Conservation (phyloP, 805 yeast genomes). For the Yarrowia bubula region DNA sequence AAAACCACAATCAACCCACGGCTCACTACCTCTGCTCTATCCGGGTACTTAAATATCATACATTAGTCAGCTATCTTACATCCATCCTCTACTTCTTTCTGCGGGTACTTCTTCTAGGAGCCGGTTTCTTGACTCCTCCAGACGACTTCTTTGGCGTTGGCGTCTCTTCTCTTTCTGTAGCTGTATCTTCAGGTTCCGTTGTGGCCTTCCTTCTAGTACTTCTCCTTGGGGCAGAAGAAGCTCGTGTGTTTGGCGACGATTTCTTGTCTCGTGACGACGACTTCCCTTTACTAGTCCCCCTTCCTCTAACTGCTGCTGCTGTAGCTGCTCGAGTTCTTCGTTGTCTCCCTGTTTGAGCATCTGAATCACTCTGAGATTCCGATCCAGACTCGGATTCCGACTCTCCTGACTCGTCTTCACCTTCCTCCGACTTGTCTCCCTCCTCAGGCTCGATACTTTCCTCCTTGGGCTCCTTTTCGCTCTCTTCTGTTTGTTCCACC, state of each 20-base stretch:
- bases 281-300: constrained; percentile 10
- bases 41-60: too few relatives aligned
- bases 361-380: constrained; percentile 8
- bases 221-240: constrained; percentile 9
- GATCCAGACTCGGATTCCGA: constrained; percentile 2
- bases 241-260: constrained; percentile 10
- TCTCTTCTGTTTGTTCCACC: neutral
- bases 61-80: neutral
- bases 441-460: neutral
- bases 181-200: constrained; percentile 14
- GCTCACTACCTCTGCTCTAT: too few relatives aligned
- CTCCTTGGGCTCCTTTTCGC: neutral
- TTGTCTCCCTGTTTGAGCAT: neutral
- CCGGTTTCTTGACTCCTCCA: constrained; percentile 16
- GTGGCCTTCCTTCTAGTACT: neutral
- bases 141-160: constrained; percentile 22
- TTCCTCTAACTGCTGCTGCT: constrained; percentile 1
- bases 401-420: neutral
- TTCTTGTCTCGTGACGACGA: neutral
- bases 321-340: constrained; percentile 17
- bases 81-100: constrained; percentile 8
- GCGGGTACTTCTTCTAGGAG: neutral
- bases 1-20: too few relatives aligned
- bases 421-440: neutral
- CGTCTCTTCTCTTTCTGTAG: constrained; percentile 11